Percentiles rank a stretch among this genome's conserved stretches.
phyloP scores from a whole-genome alignment of 1,284 basidiomycete species.

The Schizophyllum amplum region DNA sequence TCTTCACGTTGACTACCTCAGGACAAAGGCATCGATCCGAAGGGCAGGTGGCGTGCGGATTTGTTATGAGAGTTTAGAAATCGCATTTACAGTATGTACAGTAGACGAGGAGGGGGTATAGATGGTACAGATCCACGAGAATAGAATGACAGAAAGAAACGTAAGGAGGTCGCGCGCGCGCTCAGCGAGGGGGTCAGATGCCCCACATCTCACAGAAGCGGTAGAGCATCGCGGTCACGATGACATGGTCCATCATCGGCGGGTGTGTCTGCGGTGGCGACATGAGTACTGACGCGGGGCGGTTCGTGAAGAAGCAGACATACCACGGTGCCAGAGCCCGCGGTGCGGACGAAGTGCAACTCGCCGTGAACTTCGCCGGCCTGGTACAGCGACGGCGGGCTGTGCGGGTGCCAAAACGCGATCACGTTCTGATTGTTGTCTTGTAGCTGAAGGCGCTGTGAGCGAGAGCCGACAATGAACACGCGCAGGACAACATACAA shows the following conservation, averaged over 20 bases:
- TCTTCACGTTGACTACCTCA: background rate
- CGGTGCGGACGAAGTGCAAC: constrained; percentile 68
- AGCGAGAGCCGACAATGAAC: constrained; percentile 8
- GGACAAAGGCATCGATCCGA: background rate
- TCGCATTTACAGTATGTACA: background rate
- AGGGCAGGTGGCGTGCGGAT: background rate
- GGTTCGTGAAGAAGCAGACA: constrained; percentile 24
- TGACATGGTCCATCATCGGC: constrained; percentile 80
- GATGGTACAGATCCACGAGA: background rate
- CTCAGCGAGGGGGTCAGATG: background rate
- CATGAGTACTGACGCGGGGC: constrained; percentile 12
- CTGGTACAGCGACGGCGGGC: constrained; percentile 61
- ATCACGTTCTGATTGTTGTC: constrained; percentile 61
- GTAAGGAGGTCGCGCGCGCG: background rate
- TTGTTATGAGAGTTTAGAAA: background rate
- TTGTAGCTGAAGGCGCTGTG: constrained; percentile 42
- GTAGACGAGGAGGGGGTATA: background rate
- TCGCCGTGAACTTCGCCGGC: constrained; percentile 79
- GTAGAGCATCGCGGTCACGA: constrained; percentile 76
- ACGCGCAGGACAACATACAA: constrained; percentile 37
- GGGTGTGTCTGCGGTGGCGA: constrained; percentile 57
- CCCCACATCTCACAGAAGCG: constrained; percentile 13
- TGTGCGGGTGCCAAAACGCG: constrained; percentile 69
- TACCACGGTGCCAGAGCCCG: constrained; percentile 74
- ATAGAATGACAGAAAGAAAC: background rate